Base-by-base conservation (phyloP, 176 grass and related monocot species). In the Oropetium thomaeum region DNA sequence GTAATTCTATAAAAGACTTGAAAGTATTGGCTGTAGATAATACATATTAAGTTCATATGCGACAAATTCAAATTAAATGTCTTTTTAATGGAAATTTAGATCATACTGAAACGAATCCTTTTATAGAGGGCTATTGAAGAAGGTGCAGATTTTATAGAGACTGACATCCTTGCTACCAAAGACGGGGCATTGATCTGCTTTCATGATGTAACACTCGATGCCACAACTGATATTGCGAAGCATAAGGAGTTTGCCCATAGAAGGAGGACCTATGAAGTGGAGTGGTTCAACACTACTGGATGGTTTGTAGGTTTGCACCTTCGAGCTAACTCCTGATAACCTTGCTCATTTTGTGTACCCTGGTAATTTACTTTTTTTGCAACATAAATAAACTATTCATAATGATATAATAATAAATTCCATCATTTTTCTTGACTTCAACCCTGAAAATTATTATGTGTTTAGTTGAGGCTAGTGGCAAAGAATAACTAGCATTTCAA, bases 61-160 rank as follows among this genome's bases (percentile, higher is more conserved):
- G 15, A 62, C 52, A 69, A 35, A 28, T 65, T 27, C 12, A 11
- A 27, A 57, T 22, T 57, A 19, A 13, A 44, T 26, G 5, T 27
- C 20, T 42, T 80, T 70, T 27, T 37, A 70, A 57, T 58, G 39
- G 22, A 65, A 81, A 82, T 65, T 25, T 54, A 14, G 22, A 58
- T 58, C 75, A 17, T 32, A 59, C 32, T 43, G 8, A 48, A 29
- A 32, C 62, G 14, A 82, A 62, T 30, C 37, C 4, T 68, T 5
- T 79, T 82, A 57, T 79, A 97, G 94, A 97, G 86, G 63, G 94
- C 94, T 62, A 93, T 97, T 79, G 81, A 87, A 83, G 90, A 97
- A 82, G 94, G 94, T 73, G 86, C 94, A 0, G 94, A 97, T 80
- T 97, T 97, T 84, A 97, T 97, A 89, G 94, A 97, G 77, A 81